phyloP scores from a whole-genome alignment of 83 land plant species.

The Thuja plicata region DNA sequence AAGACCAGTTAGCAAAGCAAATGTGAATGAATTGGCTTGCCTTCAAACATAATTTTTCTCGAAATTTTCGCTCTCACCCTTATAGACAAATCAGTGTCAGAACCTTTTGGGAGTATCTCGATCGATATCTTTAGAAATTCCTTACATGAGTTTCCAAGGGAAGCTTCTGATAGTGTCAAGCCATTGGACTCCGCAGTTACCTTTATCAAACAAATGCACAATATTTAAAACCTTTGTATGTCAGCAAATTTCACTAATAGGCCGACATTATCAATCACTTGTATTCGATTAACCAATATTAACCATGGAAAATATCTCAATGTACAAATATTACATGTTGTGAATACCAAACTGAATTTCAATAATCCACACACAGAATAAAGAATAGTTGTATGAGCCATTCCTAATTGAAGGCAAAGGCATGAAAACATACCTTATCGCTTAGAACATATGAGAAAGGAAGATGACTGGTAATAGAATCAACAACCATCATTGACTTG shows the following conservation, averaged over 20 bases:
- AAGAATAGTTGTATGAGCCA: not conserved
- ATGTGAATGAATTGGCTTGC: not conserved
- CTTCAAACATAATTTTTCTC: not conserved
- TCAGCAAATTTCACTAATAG: not conserved
- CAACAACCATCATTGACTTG: conserved; percentile 33
- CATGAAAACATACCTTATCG: conserved; percentile 22
- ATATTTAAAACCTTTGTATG: not conserved
- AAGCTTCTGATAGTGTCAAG: not conserved
- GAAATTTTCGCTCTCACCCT: conserved; percentile 22
- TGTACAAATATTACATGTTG: not conserved
- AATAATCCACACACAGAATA: not conserved
- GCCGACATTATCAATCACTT: conserved; percentile 1
- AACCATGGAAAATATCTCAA: not conserved
- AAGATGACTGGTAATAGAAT: conserved; percentile 26
- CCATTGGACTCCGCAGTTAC: not conserved
- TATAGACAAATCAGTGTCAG: conserved; percentile 23
- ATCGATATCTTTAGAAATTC: conserved; percentile 33
- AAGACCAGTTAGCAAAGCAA: not conserved
- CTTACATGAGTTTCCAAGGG: not conserved
- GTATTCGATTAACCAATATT: not conserved
- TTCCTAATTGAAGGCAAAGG: not conserved
- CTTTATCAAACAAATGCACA: not conserved
- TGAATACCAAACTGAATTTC: not conserved
- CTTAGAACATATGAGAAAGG: conserved; percentile 11
- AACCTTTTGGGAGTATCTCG: conserved; percentile 13